Conservation (phyloP, 371 early-diverging fungal genomes). For the Mucor plumbeus region DNA sequence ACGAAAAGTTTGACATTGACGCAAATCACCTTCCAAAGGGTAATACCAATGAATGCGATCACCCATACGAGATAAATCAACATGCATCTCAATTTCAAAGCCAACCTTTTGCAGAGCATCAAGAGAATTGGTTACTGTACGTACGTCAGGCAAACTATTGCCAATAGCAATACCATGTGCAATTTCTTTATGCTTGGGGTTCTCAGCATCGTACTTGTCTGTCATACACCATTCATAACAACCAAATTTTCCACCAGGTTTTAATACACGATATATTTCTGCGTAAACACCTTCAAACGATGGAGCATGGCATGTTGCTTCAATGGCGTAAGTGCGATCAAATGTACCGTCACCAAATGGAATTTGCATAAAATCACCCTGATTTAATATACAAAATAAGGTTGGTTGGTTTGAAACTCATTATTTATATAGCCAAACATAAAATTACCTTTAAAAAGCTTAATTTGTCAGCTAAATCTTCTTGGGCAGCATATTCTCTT, state of each 20-base stretch:
- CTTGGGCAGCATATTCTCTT: constrained; percentile 69
- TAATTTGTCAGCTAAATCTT: constrained; percentile 64
- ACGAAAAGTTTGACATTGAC: constrained; percentile 64
- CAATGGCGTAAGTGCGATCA: constrained; percentile 92
- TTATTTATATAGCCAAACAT: not conserved
- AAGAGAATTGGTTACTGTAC: constrained; percentile 67
- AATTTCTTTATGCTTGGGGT: constrained; percentile 76
- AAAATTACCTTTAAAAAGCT: constrained; percentile 60
- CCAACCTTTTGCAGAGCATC: constrained; percentile 82
- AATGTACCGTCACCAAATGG: constrained; percentile 81
- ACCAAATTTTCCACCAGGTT: constrained; percentile 90
- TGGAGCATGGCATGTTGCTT: constrained; percentile 91
- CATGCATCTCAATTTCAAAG: constrained; percentile 76
- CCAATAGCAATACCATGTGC: constrained; percentile 86
- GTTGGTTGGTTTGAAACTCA: not conserved
- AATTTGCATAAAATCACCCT: constrained; percentile 94
- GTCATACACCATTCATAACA: constrained; percentile 95
- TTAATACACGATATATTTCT: constrained; percentile 88
- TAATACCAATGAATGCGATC: constrained; percentile 82
- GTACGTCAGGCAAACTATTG: constrained; percentile 87
- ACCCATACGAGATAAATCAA: constrained; percentile 72
- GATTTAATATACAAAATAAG: not conserved
- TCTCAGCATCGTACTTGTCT: constrained; percentile 76
- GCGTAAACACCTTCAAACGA: constrained; percentile 83
- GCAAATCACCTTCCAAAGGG: constrained; percentile 73